Evolutionary conservation across 2,329 filamentous ascomycete genomes (phyloP).

Genomic region (Fonsecaea pugnacius): DNA sequence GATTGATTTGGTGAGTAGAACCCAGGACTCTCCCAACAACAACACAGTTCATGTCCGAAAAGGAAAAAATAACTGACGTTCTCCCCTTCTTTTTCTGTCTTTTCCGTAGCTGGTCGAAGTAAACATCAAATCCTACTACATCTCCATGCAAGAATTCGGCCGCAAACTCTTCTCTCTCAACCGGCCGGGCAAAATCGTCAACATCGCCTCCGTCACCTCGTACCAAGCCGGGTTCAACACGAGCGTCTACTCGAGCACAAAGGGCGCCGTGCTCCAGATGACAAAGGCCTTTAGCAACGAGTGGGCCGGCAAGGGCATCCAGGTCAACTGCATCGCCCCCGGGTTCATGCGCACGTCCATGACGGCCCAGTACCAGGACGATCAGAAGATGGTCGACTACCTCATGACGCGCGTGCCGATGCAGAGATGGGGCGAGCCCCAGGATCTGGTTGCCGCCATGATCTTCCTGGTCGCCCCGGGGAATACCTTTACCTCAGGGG

Average conservation of each 20-base stretch:
- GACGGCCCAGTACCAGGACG: constrained; percentile 24
- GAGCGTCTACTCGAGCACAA: constrained; percentile 44
- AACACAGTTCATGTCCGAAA: not conserved
- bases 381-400: constrained; percentile 23
- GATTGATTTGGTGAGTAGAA: constrained; percentile 15
- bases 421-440: constrained; percentile 30
- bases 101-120: constrained; percentile 17
- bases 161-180: constrained; percentile 8
- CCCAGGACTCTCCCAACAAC: not conserved
- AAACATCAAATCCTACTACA: constrained; percentile 19
- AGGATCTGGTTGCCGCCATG: constrained; percentile 29
- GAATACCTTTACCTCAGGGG: constrained; percentile 30
- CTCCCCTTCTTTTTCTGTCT: not conserved
- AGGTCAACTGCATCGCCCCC: constrained; percentile 40
- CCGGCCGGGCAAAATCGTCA: constrained; percentile 28
- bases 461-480: constrained; percentile 24
- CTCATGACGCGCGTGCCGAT: constrained; percentile 25
- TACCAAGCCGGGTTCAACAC: constrained; percentile 28
- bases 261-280: constrained; percentile 50
- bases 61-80: not conserved
- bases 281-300: constrained; percentile 48
- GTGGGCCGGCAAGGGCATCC: constrained; percentile 42
- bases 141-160: constrained; percentile 24
- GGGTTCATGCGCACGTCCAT: constrained; percentile 37
- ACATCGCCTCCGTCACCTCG: constrained; percentile 21